These are phyloP conservation scores for Agrocybe pediades DNA, from an alignment of 768 basidiomycete genomes.

Conservation along the genomic window DNA sequence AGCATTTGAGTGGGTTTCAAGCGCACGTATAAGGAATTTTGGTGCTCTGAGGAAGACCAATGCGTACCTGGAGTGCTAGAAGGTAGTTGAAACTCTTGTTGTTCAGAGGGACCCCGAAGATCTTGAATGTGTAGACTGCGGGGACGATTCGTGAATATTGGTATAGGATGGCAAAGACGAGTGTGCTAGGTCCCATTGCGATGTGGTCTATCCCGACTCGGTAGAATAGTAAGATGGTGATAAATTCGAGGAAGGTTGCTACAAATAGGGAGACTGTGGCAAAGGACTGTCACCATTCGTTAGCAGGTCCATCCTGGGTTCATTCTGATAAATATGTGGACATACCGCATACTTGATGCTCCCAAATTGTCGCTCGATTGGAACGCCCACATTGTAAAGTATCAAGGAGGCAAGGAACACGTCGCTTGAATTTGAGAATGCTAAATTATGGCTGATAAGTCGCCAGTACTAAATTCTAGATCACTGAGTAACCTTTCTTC, in stretches of 20 bases:
- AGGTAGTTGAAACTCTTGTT: slow-evolving; percentile 79
- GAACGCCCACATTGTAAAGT: slow-evolving; percentile 69
- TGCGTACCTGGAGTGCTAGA: slow-evolving; percentile 68
- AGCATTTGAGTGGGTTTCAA: too few species aligned
- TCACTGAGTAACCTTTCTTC: slow-evolving; percentile 34
- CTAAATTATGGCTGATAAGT: slow-evolving; percentile 69
- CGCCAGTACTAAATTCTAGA: slow-evolving; percentile 77
- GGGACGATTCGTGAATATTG: slow-evolving; percentile 83
- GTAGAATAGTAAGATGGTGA: slow-evolving; percentile 64
- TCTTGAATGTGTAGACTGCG: slow-evolving; percentile 68
- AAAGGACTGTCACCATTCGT: slow-evolving; percentile 60
- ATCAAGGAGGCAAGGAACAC: slow-evolving; percentile 76
- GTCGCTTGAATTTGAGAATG: slow-evolving; percentile 84
- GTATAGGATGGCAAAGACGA: slow-evolving; percentile 81
- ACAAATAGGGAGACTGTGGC: slow-evolving; percentile 66
- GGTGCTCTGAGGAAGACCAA: not conserved
- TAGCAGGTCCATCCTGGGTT: slow-evolving; percentile 7
- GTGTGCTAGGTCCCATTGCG: slow-evolving; percentile 72
- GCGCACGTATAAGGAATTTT: too few species aligned
- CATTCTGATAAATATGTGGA: not conserved
- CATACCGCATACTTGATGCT: slow-evolving; percentile 82
- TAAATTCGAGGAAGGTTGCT: slow-evolving; percentile 69
- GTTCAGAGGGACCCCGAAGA: slow-evolving; percentile 72
- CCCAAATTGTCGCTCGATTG: slow-evolving; percentile 85
- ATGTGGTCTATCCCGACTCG: slow-evolving; percentile 72